phyloP scores from a whole-genome alignment of 306 rosid genomes.

The Canavalia gladiata region DNA sequence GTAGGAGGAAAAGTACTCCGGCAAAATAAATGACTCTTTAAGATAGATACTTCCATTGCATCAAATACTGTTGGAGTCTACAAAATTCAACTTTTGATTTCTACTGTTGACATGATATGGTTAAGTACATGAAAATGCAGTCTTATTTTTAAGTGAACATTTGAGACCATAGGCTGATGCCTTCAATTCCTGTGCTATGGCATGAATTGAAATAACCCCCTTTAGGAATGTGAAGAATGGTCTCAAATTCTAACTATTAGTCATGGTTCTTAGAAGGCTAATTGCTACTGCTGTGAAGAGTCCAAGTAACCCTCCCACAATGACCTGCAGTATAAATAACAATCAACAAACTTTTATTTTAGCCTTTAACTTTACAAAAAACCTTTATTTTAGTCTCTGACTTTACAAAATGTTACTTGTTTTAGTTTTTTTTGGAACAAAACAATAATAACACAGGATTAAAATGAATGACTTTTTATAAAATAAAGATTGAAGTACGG shows the following conservation, averaged over 20 bases:
- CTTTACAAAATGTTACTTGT: too few species aligned
- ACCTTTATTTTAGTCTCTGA: too few species aligned
- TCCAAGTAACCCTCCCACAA: slow-evolving; percentile 85
- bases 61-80: slow-evolving; percentile 20
- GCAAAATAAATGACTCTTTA: not conserved
- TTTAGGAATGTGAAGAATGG: slow-evolving; percentile 42
- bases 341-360: too few species aligned
- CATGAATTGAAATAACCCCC: slow-evolving; percentile 26
- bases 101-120: slow-evolving; percentile 32
- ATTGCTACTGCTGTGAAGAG: slow-evolving; percentile 54
- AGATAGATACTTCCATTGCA: slow-evolving; percentile 14
- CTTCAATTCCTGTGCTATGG: slow-evolving; percentile 39
- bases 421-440: too few species aligned
- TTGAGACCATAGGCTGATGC: slow-evolving; percentile 37
- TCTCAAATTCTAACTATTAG: slow-evolving; percentile 36
- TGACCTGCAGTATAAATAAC: slow-evolving; percentile 63
- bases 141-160: not conserved
- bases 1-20: too few species aligned
- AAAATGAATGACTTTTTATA: too few species aligned
- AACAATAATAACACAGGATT: too few species aligned
- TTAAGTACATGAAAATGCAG: slow-evolving; percentile 28
- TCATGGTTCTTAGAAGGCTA: slow-evolving; percentile 55
- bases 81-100: slow-evolving; percentile 26
- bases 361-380: too few species aligned
- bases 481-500: too few species aligned